Evolutionary conservation across 768 basidiomycete genomes (phyloP).

Genomic region (Hericium coralloides): DNA sequence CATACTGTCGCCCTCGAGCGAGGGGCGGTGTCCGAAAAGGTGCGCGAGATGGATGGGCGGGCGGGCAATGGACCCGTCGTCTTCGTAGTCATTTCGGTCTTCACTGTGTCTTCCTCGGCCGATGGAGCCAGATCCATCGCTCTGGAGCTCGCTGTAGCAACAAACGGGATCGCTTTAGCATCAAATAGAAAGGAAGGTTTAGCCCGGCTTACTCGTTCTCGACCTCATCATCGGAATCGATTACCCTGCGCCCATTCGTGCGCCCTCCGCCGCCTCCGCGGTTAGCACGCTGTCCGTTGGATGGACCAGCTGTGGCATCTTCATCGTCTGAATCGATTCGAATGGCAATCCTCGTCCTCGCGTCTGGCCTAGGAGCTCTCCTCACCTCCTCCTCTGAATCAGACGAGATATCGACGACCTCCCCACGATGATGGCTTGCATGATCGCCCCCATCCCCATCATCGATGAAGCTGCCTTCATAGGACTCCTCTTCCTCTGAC

Average conservation of each 20-base stretch:
- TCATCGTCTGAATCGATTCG: background rate
- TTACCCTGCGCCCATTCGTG: background rate
- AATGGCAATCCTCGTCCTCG: no score
- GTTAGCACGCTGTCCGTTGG: background rate
- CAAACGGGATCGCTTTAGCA: no score
- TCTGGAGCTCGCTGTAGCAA: background rate
- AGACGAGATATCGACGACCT: no score
- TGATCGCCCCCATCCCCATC: conserved; percentile 22
- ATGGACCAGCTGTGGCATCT: background rate
- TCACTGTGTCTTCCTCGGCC: no score
- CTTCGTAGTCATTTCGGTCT: background rate
- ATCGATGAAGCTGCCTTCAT: conserved; percentile 51
- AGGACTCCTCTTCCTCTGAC: conserved; percentile 15
- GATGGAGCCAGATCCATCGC: background rate
- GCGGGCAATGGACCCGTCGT: background rate
- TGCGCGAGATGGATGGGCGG: background rate
- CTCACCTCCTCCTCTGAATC: no score
- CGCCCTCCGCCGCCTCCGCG: background rate
- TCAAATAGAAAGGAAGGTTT: background rate
- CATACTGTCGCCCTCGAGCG: background rate
- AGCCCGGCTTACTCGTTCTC: background rate
- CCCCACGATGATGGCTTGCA: background rate
- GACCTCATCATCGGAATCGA: background rate
- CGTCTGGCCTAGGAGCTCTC: no score
- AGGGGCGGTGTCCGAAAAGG: background rate